Base-by-base conservation (phyloP, 352 stramenopile species). In the Globisporangium nagaii region DNA sequence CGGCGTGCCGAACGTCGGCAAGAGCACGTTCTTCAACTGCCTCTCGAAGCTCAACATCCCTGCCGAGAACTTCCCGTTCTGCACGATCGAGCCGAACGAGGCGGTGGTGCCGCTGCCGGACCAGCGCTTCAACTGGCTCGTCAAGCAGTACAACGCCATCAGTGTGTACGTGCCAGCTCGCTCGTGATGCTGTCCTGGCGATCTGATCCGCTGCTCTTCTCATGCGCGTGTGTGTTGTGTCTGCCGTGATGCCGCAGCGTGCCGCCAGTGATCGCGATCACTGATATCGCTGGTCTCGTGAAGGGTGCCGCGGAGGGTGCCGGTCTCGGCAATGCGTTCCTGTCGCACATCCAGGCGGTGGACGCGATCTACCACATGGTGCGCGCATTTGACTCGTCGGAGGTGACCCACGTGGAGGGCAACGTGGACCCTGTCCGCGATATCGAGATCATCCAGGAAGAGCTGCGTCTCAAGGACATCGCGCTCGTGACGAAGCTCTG, bases 21-120 rank as follows among this genome's bases (percentile, higher is more conserved):
- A 99, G 77, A 98, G 83, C 24, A 99, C 97, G 20, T 91, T 99
- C 42, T 99, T 99, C 84, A 99, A 99, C 86, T 97, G 95, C 30
- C 64, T 99, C 57, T 97, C 88, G 25, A 96, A 97, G 77, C 75
- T 96, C 45, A 93, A 96, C 63, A 96, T 96, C 52, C 75, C 88
- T 3, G 81, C 86, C 35, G 88, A 96, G 68, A 96, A 97, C 82
- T 96, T 93, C 66, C 94, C 95, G 37, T 98, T 98, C 70, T 99
- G 96, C 73, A 99, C 97, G 44, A 99, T 99, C 68, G 98, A 99
- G 71, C 97, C 97, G 19, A 99, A 99, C 63, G 93, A 99, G 52
- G 96, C 97, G 15, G 89, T 98, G 53, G 93, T 98, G 35, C 86
- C 97, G 47, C 90, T 99, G 47, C 86, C 86, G 2, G 97, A 99